Percentiles rank a stretch among this genome's conserved stretches.
Conservation (phyloP, 2,329 filamentous ascomycete species). For the Monilinia laxa region DNA sequence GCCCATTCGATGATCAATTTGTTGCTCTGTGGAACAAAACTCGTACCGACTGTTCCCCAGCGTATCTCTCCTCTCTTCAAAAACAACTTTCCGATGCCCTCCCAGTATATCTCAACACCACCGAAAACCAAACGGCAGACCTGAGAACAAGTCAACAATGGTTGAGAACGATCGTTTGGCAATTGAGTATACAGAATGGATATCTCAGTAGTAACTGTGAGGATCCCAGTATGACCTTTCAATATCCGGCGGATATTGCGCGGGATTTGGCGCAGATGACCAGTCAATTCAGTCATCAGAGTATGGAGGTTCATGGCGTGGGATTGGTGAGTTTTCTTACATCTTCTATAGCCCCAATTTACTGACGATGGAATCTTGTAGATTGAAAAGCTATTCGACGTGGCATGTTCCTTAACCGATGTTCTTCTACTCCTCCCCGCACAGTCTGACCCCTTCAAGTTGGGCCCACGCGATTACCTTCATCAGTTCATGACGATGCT, state of each 20-base stretch:
- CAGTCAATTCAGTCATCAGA: slow-evolving; percentile 67
- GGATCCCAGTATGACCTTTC: slow-evolving; percentile 59
- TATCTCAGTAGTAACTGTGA: slow-evolving; percentile 49
- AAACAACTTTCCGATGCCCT: slow-evolving; percentile 60
- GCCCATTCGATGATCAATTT: slow-evolving; percentile 64
- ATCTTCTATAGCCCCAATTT: slow-evolving; percentile 22
- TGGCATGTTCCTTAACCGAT: slow-evolving; percentile 71
- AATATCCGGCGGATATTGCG: slow-evolving; percentile 62
- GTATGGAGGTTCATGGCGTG: slow-evolving; percentile 72
- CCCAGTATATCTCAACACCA: slow-evolving; percentile 51
- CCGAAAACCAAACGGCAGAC: slow-evolving; percentile 55
- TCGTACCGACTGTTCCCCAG: slow-evolving; percentile 54
- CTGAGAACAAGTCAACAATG: slow-evolving; percentile 61
- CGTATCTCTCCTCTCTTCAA: slow-evolving; percentile 58
- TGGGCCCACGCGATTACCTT: slow-evolving; percentile 72
- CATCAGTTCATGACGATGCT: slow-evolving; percentile 67
- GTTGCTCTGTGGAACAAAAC: slow-evolving; percentile 67
- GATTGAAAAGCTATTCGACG: slow-evolving; percentile 79
- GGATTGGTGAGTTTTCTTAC: slow-evolving; percentile 59
- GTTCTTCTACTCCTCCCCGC: slow-evolving; percentile 66
- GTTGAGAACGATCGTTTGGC: slow-evolving; percentile 64
- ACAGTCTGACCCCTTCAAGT: slow-evolving; percentile 59
- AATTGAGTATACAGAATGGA: slow-evolving; percentile 57
- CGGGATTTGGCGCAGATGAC: slow-evolving; percentile 64
- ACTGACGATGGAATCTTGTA: slow-evolving; percentile 19